Conservation (phyloP, 1,284 basidiomycete species). For the Hypsizygus ulmarius region DNA sequence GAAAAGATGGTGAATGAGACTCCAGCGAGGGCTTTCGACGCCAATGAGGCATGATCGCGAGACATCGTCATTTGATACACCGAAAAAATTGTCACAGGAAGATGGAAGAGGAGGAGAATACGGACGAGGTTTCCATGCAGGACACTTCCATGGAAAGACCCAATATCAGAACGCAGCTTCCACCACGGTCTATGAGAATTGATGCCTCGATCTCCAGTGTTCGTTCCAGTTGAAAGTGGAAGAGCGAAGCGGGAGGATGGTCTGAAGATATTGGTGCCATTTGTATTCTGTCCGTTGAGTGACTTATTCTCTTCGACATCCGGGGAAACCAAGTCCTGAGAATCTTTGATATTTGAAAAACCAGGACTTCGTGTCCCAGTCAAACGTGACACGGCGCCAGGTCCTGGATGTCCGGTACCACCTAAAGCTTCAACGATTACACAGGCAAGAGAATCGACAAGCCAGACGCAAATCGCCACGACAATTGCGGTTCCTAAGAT, state of each 20-base stretch:
- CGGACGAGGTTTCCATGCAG: slow-evolving; percentile 90
- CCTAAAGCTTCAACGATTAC: slow-evolving; percentile 32
- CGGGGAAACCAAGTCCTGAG: slow-evolving; percentile 23
- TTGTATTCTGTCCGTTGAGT: slow-evolving; percentile 38
- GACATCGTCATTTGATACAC: slow-evolving; percentile 79
- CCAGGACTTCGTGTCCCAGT: slow-evolving; percentile 52
- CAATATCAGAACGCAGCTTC: slow-evolving; percentile 57
- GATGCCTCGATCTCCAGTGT: slow-evolving; percentile 32
- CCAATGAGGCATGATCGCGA: slow-evolving; percentile 45
- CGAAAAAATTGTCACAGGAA: slow-evolving; percentile 91
- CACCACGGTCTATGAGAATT: slow-evolving; percentile 48
- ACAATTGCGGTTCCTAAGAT: slow-evolving; percentile 73
- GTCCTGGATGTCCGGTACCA: slow-evolving; percentile 24
- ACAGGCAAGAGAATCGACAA: slow-evolving; percentile 57
- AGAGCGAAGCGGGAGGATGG: slow-evolving; percentile 39
- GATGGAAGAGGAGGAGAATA: slow-evolving; percentile 87
- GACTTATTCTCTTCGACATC: slow-evolving; percentile 56
- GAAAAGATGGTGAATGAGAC: slow-evolving; percentile 80
- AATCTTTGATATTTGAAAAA: slow-evolving; percentile 51
- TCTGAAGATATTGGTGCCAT: slow-evolving; percentile 26
- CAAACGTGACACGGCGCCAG: slow-evolving; percentile 28
- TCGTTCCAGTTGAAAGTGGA: slow-evolving; percentile 23
- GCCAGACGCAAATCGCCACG: slow-evolving; percentile 72
- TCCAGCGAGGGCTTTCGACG: slow-evolving; percentile 68
- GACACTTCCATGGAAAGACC: slow-evolving; percentile 74